These are phyloP conservation scores for Colletotrichum sublineola DNA, from an alignment of 2,329 filamentous ascomycete species.

Conservation along the genomic window DNA sequence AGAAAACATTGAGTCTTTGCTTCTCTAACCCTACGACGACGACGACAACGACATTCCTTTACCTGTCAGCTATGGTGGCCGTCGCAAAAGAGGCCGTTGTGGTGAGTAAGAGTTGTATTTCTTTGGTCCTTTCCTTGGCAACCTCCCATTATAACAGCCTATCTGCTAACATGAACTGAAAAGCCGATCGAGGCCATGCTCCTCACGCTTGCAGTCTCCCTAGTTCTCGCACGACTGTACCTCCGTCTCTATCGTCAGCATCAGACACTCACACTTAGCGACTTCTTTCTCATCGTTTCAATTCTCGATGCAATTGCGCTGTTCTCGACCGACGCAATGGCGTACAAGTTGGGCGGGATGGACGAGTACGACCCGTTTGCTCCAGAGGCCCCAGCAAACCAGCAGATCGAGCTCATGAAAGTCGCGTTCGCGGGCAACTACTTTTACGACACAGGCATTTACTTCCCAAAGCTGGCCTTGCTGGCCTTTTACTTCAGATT, in stretches of 20 bases:
- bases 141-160: neutral
- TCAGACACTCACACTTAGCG: slow-evolving; percentile 47
- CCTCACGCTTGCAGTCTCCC: slow-evolving; percentile 43
- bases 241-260: slow-evolving; percentile 47
- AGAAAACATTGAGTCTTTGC: neutral
- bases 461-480: slow-evolving; percentile 48
- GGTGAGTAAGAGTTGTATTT: slow-evolving; percentile 24
- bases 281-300: slow-evolving; percentile 48
- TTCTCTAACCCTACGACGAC: neutral
- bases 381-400: slow-evolving; percentile 23
- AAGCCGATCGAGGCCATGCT: slow-evolving; percentile 49
- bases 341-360: slow-evolving; percentile 49
- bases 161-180: slow-evolving; percentile 17
- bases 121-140: neutral
- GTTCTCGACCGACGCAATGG: slow-evolving; percentile 46
- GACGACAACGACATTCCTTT: slow-evolving; percentile 4
- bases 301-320: slow-evolving; percentile 47
- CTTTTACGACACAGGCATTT: slow-evolving; percentile 50
- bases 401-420: slow-evolving; percentile 46
- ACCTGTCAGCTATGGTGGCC: slow-evolving; percentile 23
- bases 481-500: slow-evolving; percentile 49
- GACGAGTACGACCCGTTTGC: slow-evolving; percentile 44
- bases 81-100: slow-evolving; percentile 40
- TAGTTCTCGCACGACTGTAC: slow-evolving; percentile 45
- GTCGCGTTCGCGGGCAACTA: slow-evolving; percentile 50